These are phyloP conservation scores for Aspergillus sp. DNA, from an alignment of 2,329 filamentous ascomycete species.

Conservation along the genomic window DNA sequence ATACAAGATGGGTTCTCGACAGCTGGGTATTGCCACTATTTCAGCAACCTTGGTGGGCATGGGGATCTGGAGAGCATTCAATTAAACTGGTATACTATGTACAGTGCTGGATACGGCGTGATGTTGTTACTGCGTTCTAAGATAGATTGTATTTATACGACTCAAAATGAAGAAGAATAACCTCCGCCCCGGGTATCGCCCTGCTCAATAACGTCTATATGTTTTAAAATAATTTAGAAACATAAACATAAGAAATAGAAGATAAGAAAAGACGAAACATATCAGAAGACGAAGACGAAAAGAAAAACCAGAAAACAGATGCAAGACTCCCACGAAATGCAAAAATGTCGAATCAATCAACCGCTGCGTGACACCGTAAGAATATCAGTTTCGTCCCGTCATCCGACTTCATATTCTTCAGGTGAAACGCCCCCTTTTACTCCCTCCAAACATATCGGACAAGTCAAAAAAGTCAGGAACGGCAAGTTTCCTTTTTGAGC, in stretches of 20 bases:
- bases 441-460: slow-evolving; percentile 40
- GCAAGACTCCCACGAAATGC: slow-evolving; percentile 28
- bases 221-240: slow-evolving; percentile 15
- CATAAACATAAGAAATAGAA: slow-evolving; percentile 8
- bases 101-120: neutral
- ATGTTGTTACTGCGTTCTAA: neutral
- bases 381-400: slow-evolving; percentile 28
- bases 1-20: slow-evolving; percentile 66
- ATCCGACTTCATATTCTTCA: slow-evolving; percentile 27
- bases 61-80: slow-evolving; percentile 62
- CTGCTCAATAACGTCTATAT: slow-evolving; percentile 29
- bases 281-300: slow-evolving; percentile 10
- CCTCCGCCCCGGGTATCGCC: slow-evolving; percentile 31
- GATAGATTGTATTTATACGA: slow-evolving; percentile 6
- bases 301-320: slow-evolving; percentile 19
- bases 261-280: slow-evolving; percentile 6
- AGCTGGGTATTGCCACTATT: slow-evolving; percentile 59
- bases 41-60: slow-evolving; percentile 62
- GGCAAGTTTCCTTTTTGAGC: slow-evolving; percentile 43
- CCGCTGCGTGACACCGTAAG: slow-evolving; percentile 26
- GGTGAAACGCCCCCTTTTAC: slow-evolving; percentile 42
- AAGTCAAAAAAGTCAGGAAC: slow-evolving; percentile 46
- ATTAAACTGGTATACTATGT: slow-evolving; percentile 28
- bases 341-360: slow-evolving; percentile 17
- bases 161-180: slow-evolving; percentile 15